Conservation (phyloP, 2,329 filamentous ascomycete genomes). For the Pseudocercospora musae region DNA sequence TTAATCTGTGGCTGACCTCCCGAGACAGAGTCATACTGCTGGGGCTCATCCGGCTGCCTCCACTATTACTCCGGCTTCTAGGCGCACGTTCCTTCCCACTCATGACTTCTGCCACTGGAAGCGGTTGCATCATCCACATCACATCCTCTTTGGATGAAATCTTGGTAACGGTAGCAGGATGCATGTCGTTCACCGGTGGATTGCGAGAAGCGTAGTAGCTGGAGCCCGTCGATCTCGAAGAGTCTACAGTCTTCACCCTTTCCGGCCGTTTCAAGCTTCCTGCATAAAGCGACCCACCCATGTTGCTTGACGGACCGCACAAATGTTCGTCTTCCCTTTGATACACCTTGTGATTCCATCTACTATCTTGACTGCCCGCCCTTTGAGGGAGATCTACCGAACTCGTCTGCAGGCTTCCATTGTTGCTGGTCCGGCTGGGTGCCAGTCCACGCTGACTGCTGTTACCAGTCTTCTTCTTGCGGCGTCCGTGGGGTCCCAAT, state of each 20-base stretch:
- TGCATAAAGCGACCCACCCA: constrained; percentile 21
- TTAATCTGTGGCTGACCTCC: constrained; percentile 39
- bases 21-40: constrained; percentile 26
- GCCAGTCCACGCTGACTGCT: constrained; percentile 17
- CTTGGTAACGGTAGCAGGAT: constrained; percentile 49
- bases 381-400: constrained; percentile 24
- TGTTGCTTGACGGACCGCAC: constrained; percentile 58
- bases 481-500: constrained; percentile 63
- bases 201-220: constrained; percentile 33
- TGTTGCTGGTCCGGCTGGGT: constrained; percentile 39
- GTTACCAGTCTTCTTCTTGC: constrained; percentile 39
- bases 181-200: constrained; percentile 67
- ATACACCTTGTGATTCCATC: constrained; percentile 75
- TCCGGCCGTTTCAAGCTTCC: constrained; percentile 38
- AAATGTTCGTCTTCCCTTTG: constrained; percentile 85
- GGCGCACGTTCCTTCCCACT: constrained; percentile 71
- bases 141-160: constrained; percentile 55
- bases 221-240: constrained; percentile 23
- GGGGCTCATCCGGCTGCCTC: constrained; percentile 36
- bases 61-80: constrained; percentile 55
- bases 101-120: constrained; percentile 87
- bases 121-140: constrained; percentile 89
- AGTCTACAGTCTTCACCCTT: constrained; percentile 20
- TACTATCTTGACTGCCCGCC: constrained; percentile 41
- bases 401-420: constrained; percentile 29